These are phyloP conservation scores for Pseudopyricularia javanii DNA, from an alignment of 2,329 filamentous ascomycete genomes.

Conservation along the genomic window DNA sequence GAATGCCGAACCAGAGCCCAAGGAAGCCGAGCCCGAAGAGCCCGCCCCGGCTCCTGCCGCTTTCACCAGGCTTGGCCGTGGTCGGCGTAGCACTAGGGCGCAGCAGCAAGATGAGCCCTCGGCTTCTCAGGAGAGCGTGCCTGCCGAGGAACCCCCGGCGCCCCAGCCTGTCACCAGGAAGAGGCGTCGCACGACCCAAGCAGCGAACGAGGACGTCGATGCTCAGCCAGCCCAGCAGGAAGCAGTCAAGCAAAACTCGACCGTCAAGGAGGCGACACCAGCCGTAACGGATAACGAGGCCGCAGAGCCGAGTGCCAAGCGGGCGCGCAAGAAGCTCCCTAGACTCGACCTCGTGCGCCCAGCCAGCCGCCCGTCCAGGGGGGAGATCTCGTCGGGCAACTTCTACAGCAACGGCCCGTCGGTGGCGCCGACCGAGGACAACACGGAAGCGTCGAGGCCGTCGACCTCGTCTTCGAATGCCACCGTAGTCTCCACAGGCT, in stretches of 20 bases:
- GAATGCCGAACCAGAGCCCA: not conserved
- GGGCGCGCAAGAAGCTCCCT: not conserved
- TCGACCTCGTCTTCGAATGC: conserved; percentile 37
- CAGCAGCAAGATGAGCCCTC: not conserved
- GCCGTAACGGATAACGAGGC: not conserved
- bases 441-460: conserved; percentile 28
- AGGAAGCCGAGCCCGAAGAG: not conserved
- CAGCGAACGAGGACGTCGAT: not conserved
- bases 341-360: not conserved
- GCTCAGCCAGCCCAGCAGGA: not conserved
- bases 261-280: not conserved
- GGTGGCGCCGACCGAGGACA: conserved; percentile 10
- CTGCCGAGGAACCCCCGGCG: not conserved
- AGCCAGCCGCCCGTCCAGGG: not conserved
- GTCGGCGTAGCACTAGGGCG: not conserved
- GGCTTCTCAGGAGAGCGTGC: not conserved
- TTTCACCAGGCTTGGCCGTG: not conserved
- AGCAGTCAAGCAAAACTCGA: not conserved
- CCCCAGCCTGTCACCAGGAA: not conserved
- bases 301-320: not conserved
- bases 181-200: not conserved
- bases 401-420: conserved; percentile 24
- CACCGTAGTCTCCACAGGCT: conserved; percentile 33
- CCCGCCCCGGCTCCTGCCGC: not conserved
- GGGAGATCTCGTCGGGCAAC: conserved; percentile 25